Percentiles rank a stretch among this genome's conserved stretches.
Evolutionary conservation across 805 yeast species (phyloP).

Genomic region (Myxozyma nipponensis): DNA sequence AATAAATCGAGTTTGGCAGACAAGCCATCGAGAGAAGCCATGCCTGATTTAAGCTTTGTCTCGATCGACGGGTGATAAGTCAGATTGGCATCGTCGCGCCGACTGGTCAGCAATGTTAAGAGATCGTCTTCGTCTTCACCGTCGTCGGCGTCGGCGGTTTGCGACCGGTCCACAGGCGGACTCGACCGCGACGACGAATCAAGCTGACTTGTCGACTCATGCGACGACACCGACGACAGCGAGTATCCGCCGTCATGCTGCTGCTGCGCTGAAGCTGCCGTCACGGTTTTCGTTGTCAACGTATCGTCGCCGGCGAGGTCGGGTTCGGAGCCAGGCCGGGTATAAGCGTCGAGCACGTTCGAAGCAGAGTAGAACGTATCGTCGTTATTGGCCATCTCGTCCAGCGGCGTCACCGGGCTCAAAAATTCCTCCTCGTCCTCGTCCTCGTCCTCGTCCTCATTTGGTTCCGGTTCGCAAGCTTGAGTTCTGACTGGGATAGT

Average conservation of each 20-base stretch:
- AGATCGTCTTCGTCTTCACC: not conserved
- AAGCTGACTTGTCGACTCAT: not conserved
- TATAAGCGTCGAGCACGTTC: slow-evolving; percentile 4
- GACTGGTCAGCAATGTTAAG: not conserved
- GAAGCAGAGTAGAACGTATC: slow-evolving; percentile 20
- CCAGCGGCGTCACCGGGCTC: not conserved
- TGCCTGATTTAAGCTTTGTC: not conserved
- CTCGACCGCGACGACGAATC: slow-evolving; percentile 11
- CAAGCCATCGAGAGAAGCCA: not conserved
- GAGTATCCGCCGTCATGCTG: not conserved
- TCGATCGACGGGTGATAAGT: not conserved
- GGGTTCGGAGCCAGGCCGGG: not conserved
- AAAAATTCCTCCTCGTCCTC: slow-evolving; percentile 3
- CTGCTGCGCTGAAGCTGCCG: slow-evolving; percentile 1
- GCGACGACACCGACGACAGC: not conserved
- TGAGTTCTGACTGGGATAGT: not conserved
- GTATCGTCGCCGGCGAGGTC: not conserved
- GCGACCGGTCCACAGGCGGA: slow-evolving; percentile 4
- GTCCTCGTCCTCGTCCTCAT: not conserved
- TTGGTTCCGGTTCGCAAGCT: not conserved
- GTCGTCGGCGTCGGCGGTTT: not conserved
- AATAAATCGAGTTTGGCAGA: slow-evolving; percentile 1
- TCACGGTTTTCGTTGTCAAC: not conserved
- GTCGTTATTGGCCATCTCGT: slow-evolving; percentile 3
- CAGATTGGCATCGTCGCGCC: not conserved